Conservation (phyloP, 73 alveolate genomes). For the Tetrahymena malaccensis region DNA sequence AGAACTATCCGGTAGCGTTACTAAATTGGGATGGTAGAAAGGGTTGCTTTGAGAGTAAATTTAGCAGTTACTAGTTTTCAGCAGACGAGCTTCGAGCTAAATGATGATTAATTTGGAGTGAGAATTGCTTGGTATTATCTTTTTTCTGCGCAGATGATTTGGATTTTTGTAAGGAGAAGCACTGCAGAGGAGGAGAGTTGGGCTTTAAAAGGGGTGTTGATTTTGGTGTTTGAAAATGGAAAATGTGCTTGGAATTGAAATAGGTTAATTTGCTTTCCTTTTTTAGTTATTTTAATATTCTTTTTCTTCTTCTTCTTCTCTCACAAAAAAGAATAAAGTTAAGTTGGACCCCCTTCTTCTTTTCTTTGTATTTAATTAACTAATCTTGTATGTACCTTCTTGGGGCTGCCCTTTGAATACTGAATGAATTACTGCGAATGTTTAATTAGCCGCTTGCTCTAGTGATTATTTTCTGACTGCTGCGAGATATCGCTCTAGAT, state of each 20-base stretch:
- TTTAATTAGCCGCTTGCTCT: background rate
- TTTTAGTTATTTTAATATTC: background rate
- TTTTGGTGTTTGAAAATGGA: background rate
- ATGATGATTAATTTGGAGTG: background rate
- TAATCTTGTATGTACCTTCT: background rate
- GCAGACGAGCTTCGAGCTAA: background rate
- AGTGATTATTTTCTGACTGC: background rate
- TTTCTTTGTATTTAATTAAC: background rate
- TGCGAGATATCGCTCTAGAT: background rate
- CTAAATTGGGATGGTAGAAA: background rate
- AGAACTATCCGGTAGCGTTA: background rate
- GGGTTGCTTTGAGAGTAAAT: background rate
- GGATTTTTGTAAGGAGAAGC: background rate
- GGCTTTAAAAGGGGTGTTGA: background rate
- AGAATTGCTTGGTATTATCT: background rate
- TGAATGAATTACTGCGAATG: background rate
- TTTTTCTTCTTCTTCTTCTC: background rate
- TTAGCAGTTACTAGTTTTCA: background rate
- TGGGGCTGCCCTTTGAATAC: background rate
- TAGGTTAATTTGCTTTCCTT: background rate
- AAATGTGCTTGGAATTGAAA: background rate
- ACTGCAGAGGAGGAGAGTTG: background rate
- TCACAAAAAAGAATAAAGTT: background rate
- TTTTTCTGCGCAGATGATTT: background rate
- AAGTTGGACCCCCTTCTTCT: conserved; percentile 1